These are phyloP conservation scores for Naganishia liquefaciens DNA, from an alignment of 1,284 basidiomycete species.

Conservation along the genomic window DNA sequence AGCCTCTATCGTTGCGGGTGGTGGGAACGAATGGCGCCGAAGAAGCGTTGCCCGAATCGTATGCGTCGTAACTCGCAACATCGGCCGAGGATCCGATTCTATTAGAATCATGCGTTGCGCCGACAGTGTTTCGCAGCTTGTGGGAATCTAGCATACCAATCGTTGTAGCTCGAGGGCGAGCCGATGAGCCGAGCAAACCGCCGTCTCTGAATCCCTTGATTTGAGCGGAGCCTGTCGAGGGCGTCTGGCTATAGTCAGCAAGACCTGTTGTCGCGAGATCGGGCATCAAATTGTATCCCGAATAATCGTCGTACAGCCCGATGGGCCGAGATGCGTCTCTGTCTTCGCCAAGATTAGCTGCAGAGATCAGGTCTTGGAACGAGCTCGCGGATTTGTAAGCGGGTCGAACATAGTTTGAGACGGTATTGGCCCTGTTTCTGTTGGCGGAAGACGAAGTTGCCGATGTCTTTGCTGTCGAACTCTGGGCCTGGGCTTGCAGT, in stretches of 20 bases:
- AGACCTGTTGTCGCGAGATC: slow-evolving; percentile 10
- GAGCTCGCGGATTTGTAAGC: slow-evolving; percentile 65
- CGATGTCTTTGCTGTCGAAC: slow-evolving; percentile 75
- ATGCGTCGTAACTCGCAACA: slow-evolving; percentile 3
- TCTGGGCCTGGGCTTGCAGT: slow-evolving; percentile 70
- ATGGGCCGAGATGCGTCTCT: slow-evolving; percentile 24
- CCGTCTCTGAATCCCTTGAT: slow-evolving; percentile 69
- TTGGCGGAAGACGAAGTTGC: slow-evolving; percentile 57
- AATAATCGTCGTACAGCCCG: slow-evolving; percentile 27
- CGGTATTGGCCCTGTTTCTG: slow-evolving; percentile 81
- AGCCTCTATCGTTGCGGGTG: slow-evolving; percentile 42
- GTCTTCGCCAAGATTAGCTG: slow-evolving; percentile 29
- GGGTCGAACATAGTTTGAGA: slow-evolving; percentile 69
- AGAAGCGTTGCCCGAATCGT: neutral
- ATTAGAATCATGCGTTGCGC: neutral
- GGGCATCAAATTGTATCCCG: slow-evolving; percentile 7
- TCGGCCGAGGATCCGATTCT: slow-evolving; percentile 24
- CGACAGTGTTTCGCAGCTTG: slow-evolving; percentile 35
- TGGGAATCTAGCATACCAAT: slow-evolving; percentile 75
- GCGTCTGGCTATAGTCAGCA: slow-evolving; percentile 1
- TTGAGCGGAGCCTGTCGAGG: slow-evolving; percentile 50
- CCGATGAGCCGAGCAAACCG: slow-evolving; percentile 60
- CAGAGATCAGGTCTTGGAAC: slow-evolving; percentile 56
- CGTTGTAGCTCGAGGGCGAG: slow-evolving; percentile 81
- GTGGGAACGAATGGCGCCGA: neutral